These are phyloP conservation scores for Sugiyamaella castrensis DNA, from an alignment of 1,139 yeast genomes.

Conservation along the genomic window DNA sequence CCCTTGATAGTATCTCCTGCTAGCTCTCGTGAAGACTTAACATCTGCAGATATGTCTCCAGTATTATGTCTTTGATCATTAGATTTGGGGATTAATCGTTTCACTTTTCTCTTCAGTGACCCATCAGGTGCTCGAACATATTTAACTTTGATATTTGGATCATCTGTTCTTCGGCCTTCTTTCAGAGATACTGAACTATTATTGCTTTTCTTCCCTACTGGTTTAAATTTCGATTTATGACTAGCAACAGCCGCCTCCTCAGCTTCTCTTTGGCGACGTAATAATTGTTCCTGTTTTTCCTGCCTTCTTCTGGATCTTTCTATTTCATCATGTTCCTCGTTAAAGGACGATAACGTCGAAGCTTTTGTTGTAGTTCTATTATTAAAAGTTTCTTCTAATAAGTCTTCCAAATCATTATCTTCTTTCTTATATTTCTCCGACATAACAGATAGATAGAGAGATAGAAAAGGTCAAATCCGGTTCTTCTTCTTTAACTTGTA, in stretches of 20 bases:
- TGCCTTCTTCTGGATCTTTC: background rate
- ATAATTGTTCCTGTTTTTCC: background rate
- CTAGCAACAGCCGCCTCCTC: background rate
- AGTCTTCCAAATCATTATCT: slow-evolving; percentile 6
- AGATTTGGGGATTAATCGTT: background rate
- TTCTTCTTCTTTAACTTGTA: too few species aligned
- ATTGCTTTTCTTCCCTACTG: slow-evolving; percentile 2
- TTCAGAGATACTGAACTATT: background rate
- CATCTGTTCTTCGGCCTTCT: background rate
- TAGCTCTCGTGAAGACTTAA: too few species aligned
- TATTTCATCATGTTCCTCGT: background rate
- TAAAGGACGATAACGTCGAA: too few species aligned
- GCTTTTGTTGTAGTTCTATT: background rate
- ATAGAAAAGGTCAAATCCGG: too few species aligned
- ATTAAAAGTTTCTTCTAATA: slow-evolving; percentile 7
- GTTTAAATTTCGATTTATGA: slow-evolving; percentile 6
- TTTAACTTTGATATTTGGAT: slow-evolving; percentile 1
- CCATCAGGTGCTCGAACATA: slow-evolving; percentile 12
- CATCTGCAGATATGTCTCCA: too few species aligned
- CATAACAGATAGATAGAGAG: too few species aligned
- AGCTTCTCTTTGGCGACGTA: background rate
- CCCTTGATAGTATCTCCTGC: too few species aligned
- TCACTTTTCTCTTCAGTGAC: slow-evolving; percentile 4
- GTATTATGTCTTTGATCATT: too few species aligned
- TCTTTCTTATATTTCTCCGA: too few species aligned